A percentile compares a stretch with the other conserved stretches of the same genome.
phyloP scores from a whole-genome alignment of 306 rosid species.

The Styphnolobium japonicum region DNA sequence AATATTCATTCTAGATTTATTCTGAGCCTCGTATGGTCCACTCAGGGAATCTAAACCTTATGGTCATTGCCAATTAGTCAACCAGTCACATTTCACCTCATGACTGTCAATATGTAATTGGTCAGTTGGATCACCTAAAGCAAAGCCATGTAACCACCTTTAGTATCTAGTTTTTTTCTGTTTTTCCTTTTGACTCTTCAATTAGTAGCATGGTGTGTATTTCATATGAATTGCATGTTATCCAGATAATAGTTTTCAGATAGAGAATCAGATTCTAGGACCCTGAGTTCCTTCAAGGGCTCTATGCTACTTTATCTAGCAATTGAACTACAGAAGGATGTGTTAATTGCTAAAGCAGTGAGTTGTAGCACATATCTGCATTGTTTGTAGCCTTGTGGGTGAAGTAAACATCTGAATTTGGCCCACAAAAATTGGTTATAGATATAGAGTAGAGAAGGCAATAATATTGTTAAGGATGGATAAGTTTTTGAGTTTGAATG shows the following conservation, averaged over 20 bases:
- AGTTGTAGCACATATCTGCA: not conserved
- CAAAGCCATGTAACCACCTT: not conserved
- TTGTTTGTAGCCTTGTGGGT: not conserved
- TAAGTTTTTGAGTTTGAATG: not conserved
- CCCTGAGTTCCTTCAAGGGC: too few relatives aligned
- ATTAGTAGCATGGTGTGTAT: not conserved
- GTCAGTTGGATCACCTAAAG: not conserved
- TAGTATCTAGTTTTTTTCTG: not conserved
- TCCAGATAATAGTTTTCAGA: not conserved
- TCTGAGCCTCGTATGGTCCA: not conserved
- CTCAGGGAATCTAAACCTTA: not conserved
- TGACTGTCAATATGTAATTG: not conserved
- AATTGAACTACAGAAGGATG: not conserved
- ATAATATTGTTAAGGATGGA: not conserved
- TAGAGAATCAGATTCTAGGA: not conserved
- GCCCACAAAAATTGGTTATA: not conserved
- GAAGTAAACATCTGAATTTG: not conserved
- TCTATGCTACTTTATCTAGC: not conserved
- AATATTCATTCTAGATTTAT: not conserved
- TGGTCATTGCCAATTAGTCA: not conserved
- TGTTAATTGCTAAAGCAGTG: not conserved
- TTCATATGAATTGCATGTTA: not conserved
- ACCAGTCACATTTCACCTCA: not conserved
- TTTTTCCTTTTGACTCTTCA: not conserved
- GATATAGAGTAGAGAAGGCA: not conserved